phyloP scores from a whole-genome alignment of 176 grass and related monocot genomes.

The Carex cristatella region DNA sequence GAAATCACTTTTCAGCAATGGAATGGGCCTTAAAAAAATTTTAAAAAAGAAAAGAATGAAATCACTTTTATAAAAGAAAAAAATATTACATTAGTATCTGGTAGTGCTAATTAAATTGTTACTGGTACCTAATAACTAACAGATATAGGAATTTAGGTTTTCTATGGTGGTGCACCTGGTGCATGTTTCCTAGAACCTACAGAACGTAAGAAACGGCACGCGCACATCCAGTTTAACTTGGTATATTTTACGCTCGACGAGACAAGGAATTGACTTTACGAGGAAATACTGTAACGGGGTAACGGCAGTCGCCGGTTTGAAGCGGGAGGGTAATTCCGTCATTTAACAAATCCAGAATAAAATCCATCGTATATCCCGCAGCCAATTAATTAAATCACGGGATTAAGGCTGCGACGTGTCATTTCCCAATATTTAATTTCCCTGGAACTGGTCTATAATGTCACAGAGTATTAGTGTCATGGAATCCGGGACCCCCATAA shows the following conservation, averaged over 20 bases:
- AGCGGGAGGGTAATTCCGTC: conserved; percentile 26
- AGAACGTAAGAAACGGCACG: conserved; percentile 29
- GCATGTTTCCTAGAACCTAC: conserved; percentile 15
- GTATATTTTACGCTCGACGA: conserved; percentile 19
- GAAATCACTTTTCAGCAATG: no score
- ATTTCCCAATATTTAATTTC: background rate
- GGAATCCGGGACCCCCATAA: background rate
- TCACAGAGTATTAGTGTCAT: background rate
- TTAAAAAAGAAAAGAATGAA: no score
- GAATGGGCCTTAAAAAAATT: no score
- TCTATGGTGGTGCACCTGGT: background rate
- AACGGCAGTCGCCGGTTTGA: conserved; percentile 37
- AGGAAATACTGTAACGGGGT: conserved; percentile 19
- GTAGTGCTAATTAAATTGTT: no score
- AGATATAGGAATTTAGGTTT: background rate
- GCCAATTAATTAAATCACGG: conserved; percentile 29
- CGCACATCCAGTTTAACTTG: conserved; percentile 36
- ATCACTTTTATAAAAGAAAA: no score
- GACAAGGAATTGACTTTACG: conserved; percentile 41
- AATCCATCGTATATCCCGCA: conserved; percentile 6
- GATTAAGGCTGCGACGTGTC: conserved; percentile 28
- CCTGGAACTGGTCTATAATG: background rate
- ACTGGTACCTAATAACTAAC: background rate
- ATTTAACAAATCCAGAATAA: background rate
- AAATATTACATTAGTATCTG: background rate